Evolutionary conservation across 2,329 filamentous ascomycete species (phyloP).

Genomic region (Emergomyces pasteurianus): DNA sequence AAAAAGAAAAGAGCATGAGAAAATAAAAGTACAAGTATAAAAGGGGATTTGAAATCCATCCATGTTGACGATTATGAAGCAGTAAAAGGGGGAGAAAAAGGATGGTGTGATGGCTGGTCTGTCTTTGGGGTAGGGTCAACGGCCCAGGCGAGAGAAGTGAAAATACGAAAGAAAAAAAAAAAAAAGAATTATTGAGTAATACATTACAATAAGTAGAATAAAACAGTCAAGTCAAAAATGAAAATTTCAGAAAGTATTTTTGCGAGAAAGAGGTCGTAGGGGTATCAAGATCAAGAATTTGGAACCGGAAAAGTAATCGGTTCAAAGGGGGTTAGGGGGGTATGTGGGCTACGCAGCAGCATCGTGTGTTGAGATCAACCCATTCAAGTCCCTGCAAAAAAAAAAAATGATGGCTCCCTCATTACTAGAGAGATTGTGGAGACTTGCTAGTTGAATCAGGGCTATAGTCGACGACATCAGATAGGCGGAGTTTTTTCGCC

Average conservation of each 20-base stretch:
- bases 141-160: not conserved
- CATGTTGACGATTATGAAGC: not conserved
- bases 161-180: not conserved
- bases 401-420: not conserved
- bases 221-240: not conserved
- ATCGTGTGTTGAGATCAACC: not conserved
- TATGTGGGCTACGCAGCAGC: not conserved
- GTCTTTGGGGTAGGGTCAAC: not conserved
- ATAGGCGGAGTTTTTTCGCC: conserved; percentile 46
- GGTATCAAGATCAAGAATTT: conserved; percentile 4
- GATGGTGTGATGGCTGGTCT: not conserved
- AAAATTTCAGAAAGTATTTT: not conserved
- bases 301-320: not conserved
- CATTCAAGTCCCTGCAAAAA: not conserved
- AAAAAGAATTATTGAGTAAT: not conserved
- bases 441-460: conserved; percentile 12
- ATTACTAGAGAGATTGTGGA: not conserved
- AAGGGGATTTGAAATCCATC: not conserved
- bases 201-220: not conserved
- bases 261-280: conserved; percentile 4
- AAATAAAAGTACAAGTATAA: not conserved
- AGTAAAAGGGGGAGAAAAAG: not conserved
- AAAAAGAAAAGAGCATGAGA: not conserved
- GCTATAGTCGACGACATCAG: conserved; percentile 40
- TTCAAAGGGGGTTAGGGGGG: not conserved